Evolutionary conservation across 495 filamentous ascomycete genomes (phyloP).

Genomic region (Diplogelasinospora grovesii): DNA sequence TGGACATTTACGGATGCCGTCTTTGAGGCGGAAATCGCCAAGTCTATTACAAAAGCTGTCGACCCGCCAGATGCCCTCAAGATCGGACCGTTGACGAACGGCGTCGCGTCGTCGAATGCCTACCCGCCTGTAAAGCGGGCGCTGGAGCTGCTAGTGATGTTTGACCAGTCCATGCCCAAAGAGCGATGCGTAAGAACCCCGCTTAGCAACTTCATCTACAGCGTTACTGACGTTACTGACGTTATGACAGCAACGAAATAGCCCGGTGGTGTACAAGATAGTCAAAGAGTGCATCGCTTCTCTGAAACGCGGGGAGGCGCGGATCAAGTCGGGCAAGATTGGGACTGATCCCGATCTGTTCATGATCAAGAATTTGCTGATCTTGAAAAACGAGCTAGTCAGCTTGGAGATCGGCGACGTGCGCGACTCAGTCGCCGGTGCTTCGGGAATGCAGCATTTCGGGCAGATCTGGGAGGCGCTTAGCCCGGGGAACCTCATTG

Average conservation of each 20-base stretch:
- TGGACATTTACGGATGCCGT: slow-evolving; percentile 45
- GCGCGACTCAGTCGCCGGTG: slow-evolving; percentile 51
- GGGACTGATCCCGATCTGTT: slow-evolving; percentile 71
- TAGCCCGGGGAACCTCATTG: slow-evolving; percentile 37
- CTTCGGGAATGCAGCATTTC: slow-evolving; percentile 52
- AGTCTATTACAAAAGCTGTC: slow-evolving; percentile 42
- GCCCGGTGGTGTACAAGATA: slow-evolving; percentile 41
- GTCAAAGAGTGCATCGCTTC: slow-evolving; percentile 39
- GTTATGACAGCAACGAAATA: slow-evolving; percentile 41
- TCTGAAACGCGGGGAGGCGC: slow-evolving; percentile 47
- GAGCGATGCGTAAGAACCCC: slow-evolving; percentile 63
- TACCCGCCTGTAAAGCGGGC: slow-evolving; percentile 65
- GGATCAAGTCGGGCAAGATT: slow-evolving; percentile 31
- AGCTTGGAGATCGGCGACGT: slow-evolving; percentile 89
- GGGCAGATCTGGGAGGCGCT: slow-evolving; percentile 72
- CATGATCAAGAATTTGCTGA: slow-evolving; percentile 82
- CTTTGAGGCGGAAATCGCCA: slow-evolving; percentile 46
- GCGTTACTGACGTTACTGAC: background rate
- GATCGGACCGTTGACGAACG: slow-evolving; percentile 32
- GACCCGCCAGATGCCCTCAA: slow-evolving; percentile 35
- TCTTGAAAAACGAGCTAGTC: slow-evolving; percentile 85
- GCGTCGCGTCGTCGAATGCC: slow-evolving; percentile 49
- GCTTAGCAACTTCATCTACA: slow-evolving; percentile 19
- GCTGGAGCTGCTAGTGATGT: slow-evolving; percentile 74
- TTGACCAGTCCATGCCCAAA: slow-evolving; percentile 60